Percentiles rank a stretch among this genome's conserved stretches.
phyloP scores from a whole-genome alignment of 768 basidiomycete genomes.

The Hypsizygus marmoreus region DNA sequence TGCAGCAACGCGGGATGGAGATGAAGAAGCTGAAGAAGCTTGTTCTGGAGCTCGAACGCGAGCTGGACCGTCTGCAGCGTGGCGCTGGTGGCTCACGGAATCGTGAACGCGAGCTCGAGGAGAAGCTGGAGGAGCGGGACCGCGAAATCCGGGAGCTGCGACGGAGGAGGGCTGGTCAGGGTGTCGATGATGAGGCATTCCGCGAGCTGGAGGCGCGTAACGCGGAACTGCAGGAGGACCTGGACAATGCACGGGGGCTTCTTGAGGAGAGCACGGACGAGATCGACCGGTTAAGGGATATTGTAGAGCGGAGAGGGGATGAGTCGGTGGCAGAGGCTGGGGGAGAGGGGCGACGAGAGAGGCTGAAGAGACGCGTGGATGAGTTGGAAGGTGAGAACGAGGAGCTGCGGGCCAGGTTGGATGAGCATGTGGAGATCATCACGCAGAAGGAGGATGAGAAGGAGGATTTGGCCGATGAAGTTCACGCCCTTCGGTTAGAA shows the following conservation, averaged over 20 bases:
- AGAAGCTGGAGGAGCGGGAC: slow-evolving; percentile 73
- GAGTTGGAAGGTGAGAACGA: slow-evolving; percentile 66
- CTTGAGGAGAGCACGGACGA: slow-evolving; percentile 86
- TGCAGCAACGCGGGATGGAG: slow-evolving; percentile 86
- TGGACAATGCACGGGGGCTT: slow-evolving; percentile 68
- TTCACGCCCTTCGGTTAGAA: slow-evolving; percentile 63
- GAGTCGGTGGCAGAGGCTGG: slow-evolving; percentile 37
- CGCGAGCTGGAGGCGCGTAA: slow-evolving; percentile 62
- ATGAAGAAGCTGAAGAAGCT: slow-evolving; percentile 92
- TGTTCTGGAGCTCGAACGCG: slow-evolving; percentile 79
- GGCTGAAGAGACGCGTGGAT: slow-evolving; percentile 51
- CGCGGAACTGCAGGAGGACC: slow-evolving; percentile 68
- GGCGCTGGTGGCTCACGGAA: slow-evolving; percentile 41
- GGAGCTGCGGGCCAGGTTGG: slow-evolving; percentile 56
- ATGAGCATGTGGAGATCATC: slow-evolving; percentile 60
- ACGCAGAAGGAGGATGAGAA: slow-evolving; percentile 67
- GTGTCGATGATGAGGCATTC: slow-evolving; percentile 51
- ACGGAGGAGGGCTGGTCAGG: slow-evolving; percentile 43
- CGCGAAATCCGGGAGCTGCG: slow-evolving; percentile 68
- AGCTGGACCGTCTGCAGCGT: slow-evolving; percentile 70
- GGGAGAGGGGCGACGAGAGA: slow-evolving; percentile 41
- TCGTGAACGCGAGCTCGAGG: slow-evolving; percentile 76
- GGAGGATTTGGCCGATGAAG: slow-evolving; percentile 67
- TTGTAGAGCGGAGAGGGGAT: slow-evolving; percentile 59
- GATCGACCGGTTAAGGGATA: slow-evolving; percentile 69